A percentile compares a stretch with the other conserved stretches of the same genome.
These are phyloP conservation scores for Escallonia rubra DNA, from an alignment of 129 eudicot species.

Conservation along the genomic window DNA sequence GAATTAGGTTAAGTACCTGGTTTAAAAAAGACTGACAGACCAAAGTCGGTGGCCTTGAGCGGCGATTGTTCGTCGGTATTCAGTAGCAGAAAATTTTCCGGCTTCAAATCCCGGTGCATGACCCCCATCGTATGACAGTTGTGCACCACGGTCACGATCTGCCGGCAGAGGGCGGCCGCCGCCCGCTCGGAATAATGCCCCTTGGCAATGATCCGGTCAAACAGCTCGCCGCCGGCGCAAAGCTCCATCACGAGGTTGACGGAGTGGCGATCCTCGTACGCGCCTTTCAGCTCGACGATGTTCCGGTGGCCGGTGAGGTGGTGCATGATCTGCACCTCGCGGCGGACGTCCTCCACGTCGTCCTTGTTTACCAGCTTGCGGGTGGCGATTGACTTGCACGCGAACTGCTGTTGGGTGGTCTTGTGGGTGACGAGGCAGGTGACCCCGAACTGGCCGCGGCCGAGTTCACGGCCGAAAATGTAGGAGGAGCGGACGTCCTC, in stretches of 20 bases:
- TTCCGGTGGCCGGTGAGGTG: constrained; percentile 93
- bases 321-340: constrained; percentile 99
- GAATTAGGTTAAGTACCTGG: constrained; percentile 42
- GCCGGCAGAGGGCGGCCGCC: constrained; percentile 72
- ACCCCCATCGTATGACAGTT: constrained; percentile 96
- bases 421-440: constrained; percentile 83
- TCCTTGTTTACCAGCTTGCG: constrained; percentile 69
- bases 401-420: constrained; percentile 49
- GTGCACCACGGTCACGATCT: constrained; percentile 92
- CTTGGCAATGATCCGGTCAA: constrained; percentile 88
- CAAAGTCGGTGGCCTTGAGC: constrained; percentile 91
- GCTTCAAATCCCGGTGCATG: constrained; percentile 87
- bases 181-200: constrained; percentile 98
- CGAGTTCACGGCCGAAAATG: constrained; percentile 81
- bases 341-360: constrained; percentile 81
- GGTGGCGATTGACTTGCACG: constrained; percentile 93
- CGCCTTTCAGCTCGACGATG: constrained; percentile 82
- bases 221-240: constrained; percentile 95
- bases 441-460: constrained; percentile 98
- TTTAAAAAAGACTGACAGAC: constrained; percentile 77
- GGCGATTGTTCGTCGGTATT: constrained; percentile 70
- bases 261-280: constrained; percentile 75
- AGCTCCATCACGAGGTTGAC: constrained; percentile 84
- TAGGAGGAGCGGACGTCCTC: constrained; percentile 72
- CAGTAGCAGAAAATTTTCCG: constrained; percentile 85